Percentiles rank a stretch among this genome's conserved stretches.
Evolutionary conservation across 371 early-diverging fungal genomes (phyloP).

Genomic region (Apophysomyces variabilis): DNA sequence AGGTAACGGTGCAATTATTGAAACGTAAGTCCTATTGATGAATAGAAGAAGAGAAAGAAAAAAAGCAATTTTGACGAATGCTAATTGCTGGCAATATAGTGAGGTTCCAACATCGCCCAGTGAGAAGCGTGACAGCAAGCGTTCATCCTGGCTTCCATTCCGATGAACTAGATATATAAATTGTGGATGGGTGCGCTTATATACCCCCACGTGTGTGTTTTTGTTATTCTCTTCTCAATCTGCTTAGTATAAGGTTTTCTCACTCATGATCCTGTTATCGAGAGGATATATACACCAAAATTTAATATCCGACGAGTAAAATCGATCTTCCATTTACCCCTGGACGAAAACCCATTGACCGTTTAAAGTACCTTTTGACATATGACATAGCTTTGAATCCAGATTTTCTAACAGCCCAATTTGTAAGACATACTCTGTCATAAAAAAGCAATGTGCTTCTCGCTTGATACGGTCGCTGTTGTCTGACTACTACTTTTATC

Average conservation of each 20-base stretch:
- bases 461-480: no score
- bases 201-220: conserved; percentile 6
- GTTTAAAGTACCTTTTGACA: no score
- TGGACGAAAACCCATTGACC: no score
- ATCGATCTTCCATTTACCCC: no score
- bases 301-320: no score
- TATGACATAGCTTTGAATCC: no score
- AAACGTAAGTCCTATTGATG: conserved; percentile 11
- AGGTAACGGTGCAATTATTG: conserved; percentile 70
- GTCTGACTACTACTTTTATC: no score
- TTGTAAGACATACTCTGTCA: no score
- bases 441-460: no score
- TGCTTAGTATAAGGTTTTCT: conserved; percentile 4
- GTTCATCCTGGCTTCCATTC: conserved; percentile 46
- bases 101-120: conserved; percentile 32
- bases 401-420: no score
- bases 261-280: neutral
- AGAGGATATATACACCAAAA: no score
- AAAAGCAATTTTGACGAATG: neutral
- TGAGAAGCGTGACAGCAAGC: conserved; percentile 33
- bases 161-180: conserved; percentile 10
- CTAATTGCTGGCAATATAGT: neutral
- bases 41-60: neutral
- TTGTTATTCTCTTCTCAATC: neutral
- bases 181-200: conserved; percentile 1